These are phyloP conservation scores for Epichloe elymi DNA, from an alignment of 2,329 filamentous ascomycete genomes.

Conservation along the genomic window DNA sequence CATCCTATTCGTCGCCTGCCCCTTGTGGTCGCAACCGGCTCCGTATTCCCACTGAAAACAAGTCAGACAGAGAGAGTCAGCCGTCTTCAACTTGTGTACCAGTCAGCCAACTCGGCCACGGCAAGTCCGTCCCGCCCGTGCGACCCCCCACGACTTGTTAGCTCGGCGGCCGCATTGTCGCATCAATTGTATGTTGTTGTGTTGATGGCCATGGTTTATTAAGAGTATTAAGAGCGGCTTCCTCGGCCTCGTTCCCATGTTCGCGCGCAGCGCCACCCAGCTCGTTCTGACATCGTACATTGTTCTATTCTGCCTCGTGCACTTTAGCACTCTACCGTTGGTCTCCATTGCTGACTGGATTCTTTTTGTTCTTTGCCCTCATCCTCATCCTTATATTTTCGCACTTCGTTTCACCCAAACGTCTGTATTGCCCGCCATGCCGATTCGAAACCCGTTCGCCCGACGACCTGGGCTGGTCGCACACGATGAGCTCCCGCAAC, in stretches of 20 bases:
- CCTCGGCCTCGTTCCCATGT: neutral
- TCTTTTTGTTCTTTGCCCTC: neutral
- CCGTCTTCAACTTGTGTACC: neutral
- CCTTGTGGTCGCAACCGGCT: neutral
- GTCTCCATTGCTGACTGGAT: neutral
- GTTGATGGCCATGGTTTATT: too few species aligned
- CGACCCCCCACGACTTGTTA: neutral
- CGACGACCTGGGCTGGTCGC: constrained; percentile 38
- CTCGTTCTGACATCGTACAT: neutral
- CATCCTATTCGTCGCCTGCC: neutral
- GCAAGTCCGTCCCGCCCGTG: neutral
- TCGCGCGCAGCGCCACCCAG: neutral
- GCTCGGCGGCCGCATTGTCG: too few species aligned
- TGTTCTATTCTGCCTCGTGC: neutral
- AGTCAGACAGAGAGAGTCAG: neutral
- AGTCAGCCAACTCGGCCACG: neutral
- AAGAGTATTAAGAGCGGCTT: neutral
- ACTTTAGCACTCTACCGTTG: neutral
- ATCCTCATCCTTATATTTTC: neutral
- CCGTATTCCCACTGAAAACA: neutral
- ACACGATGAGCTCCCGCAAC: constrained; percentile 40
- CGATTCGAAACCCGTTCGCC: constrained; percentile 60
- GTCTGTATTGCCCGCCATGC: constrained; percentile 31
- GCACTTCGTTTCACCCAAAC: neutral
- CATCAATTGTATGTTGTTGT: too few species aligned